Evolutionary conservation across 805 yeast genomes (phyloP), one percentile per base, ranked within the genome.

Genomic region (Nakazawaea molendinolei): DNA sequence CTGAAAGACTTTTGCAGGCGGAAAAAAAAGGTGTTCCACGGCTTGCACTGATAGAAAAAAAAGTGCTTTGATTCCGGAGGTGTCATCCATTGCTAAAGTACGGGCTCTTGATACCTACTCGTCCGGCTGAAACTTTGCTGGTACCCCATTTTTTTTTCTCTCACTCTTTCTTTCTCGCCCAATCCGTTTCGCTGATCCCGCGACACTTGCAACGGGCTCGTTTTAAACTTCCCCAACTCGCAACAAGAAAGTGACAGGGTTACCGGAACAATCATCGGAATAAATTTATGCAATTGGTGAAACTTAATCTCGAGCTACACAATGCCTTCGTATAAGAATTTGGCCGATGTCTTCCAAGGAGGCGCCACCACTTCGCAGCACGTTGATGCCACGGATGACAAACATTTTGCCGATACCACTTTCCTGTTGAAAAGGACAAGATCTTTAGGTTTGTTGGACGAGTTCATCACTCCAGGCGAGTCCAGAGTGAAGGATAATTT

Each of bases 401-500:
- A 71, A 33, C 82, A 81, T 48, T 85, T 86, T 50, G 68, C 75
- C 36, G 73, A 69, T 39, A 71, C 85, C 5, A 71, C 90, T 3
- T 86, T 81, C 55, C 77, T 76, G 48, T 61, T 86, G 49, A 86
- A 85, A 49, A 63, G 95, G 52, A 86, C 95, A 23, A 69, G 92
- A 49, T 81, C 92, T 6, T 65, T 86, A 68, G 95, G 95, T 1
- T 56, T 84, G 10, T 62, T 86, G 46, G 94, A 82, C 50, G 85
- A 33, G 5, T 38, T 28, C n/a, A 38, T 38, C 14, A 25, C 26
- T 12, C 34, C 39, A 2, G 43, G 41, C 38, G 85, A 79, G 65
- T 92, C 94, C 52, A 87, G 87, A 71, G 74, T 84, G 61, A 87
- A 81, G 53, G 96, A 95, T 60, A 95, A 94, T 24, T 79, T 90